Evolutionary conservation across 2,329 filamentous ascomycete genomes (phyloP), one percentile per base, ranked within the genome.

Genomic region (Cercospora zeina): DNA sequence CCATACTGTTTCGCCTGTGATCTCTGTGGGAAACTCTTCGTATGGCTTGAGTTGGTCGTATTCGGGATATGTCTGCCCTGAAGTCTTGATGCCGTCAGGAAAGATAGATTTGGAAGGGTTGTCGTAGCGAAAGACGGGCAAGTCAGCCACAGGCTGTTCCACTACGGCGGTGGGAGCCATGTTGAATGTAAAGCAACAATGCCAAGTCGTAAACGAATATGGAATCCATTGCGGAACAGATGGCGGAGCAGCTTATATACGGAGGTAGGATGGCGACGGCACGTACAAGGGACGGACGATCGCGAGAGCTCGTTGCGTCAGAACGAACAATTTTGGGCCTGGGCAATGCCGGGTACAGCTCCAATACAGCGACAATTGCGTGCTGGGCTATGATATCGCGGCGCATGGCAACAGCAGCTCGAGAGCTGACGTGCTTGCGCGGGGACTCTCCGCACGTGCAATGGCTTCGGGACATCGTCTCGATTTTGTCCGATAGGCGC

Each of bases 1-100:
- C 90, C 90, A 95, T 31, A 90, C 85, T 0, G 89, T 93, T 0
- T 84, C 84, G 10, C 89, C 89, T 0, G 81, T 81, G 73, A 93
- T 91, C 63, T 87, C 77, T 62, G 84, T 84, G 47, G 90, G 90
- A 70, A 93, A 93, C 14, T 83, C 81, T 0, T 83, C 80, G 74
- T 91, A 93, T 0, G 88, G 84, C 54, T 78, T 79, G n/a, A 93
- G 76, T 8, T 82, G 77, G 33, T 86, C 80, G 71, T 87, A 88
- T 34, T 89, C 75, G 1, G 90, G 90, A 24, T 84, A 80, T 68
- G 90, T 87, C 73, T 93, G 90, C 39, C 90, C 90, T 0, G 88
- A 84, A 16, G 87, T 88, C 70, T 85, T 87, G 70, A 88, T 80
- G 13, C 86, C 86, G 70, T 88, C 86, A 5, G 86, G 86, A 72